Evolutionary conservation across 257 asterid genomes (phyloP), one percentile per base, ranked within the genome.

Genomic region (Solanum ahanhuiri): DNA sequence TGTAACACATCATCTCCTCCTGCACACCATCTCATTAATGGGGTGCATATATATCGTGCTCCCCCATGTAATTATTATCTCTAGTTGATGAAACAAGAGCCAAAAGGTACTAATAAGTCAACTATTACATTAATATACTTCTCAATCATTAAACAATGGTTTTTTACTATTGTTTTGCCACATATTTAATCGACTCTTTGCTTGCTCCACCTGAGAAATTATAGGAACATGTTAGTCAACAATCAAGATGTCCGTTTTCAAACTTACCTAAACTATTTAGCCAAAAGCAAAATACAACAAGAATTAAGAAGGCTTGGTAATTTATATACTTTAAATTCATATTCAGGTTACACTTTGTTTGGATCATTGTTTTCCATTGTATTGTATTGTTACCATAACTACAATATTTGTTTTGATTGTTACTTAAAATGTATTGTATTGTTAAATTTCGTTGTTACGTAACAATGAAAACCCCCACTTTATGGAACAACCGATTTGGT

Each of bases 141-240:
- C 66, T 87, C 79, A 35, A 23, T 39, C 30, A 51, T 54, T 54
- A 17, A 69, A 58, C 10, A 69, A 22, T 39, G 66, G 23, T 43
- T 72, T 63, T 22, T 79, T 57, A 7, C 2, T 25, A 14, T 25
- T 30, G n/a, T 75, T 71, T 31, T 87, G 84, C 91, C 91, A 89
- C 43, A 43, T 85, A 63, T 85, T 86, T 83, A 89, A 9, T 34
- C 91, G 66, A 41, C 10, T 41, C 75, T 76, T 89, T 70, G 91
- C 87, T 60, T 84, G 85, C 35, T 87, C 91, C 76, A 89, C 89
- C 91, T 89, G 87, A 48, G 9, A 11, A 45, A 9, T 6, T 20
- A 12, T 6, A 12, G 11, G 22, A 76, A 54, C 10, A 57, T 18
- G 23, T 57, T 57, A 20, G 64, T 34, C 17, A 72, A 34, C 4